These are phyloP conservation scores for Cyclotella cryptica DNA, from an alignment of 108 stramenopile genomes.

Conservation along the genomic window DNA sequence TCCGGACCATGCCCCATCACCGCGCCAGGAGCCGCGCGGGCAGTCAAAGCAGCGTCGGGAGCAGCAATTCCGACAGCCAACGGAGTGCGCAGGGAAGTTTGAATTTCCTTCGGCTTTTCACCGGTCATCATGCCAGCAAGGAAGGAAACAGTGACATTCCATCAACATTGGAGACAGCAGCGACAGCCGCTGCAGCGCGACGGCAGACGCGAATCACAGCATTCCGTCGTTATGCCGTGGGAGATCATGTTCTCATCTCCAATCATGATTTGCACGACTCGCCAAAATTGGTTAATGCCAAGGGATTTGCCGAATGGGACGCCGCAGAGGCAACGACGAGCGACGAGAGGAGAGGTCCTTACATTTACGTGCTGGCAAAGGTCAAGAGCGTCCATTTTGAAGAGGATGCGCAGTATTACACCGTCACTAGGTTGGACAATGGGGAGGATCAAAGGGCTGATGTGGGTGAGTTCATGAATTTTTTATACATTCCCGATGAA, in stretches of 20 bases:
- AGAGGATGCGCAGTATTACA: slow-evolving; percentile 77
- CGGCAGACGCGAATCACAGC: not conserved
- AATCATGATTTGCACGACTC: slow-evolving; percentile 24
- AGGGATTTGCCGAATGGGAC: slow-evolving; percentile 65
- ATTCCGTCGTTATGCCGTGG: slow-evolving; percentile 32
- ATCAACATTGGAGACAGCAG: not conserved
- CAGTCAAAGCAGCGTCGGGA: too few species aligned
- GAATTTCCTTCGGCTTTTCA: too few species aligned
- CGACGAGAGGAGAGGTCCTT: slow-evolving; percentile 70
- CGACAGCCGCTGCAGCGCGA: not conserved
- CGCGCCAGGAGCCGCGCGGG: too few species aligned
- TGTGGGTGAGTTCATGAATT: slow-evolving; percentile 48
- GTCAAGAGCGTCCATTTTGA: slow-evolving; percentile 76
- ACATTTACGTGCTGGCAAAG: slow-evolving; percentile 63
- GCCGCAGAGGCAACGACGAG: slow-evolving; percentile 54
- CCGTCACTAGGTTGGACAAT: slow-evolving; percentile 71
- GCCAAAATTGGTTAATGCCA: slow-evolving; percentile 53
- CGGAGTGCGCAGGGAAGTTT: too few species aligned
- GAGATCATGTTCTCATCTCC: slow-evolving; percentile 47
- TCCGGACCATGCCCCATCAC: too few species aligned
- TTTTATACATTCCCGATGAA: not conserved
- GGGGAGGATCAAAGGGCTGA: slow-evolving; percentile 69
- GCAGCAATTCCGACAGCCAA: too few species aligned
- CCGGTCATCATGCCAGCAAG: too few species aligned
- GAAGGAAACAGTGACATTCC: too few species aligned